Base-by-base conservation (phyloP, 2,329 filamentous ascomycete genomes). In the Orbilia oligospora region DNA sequence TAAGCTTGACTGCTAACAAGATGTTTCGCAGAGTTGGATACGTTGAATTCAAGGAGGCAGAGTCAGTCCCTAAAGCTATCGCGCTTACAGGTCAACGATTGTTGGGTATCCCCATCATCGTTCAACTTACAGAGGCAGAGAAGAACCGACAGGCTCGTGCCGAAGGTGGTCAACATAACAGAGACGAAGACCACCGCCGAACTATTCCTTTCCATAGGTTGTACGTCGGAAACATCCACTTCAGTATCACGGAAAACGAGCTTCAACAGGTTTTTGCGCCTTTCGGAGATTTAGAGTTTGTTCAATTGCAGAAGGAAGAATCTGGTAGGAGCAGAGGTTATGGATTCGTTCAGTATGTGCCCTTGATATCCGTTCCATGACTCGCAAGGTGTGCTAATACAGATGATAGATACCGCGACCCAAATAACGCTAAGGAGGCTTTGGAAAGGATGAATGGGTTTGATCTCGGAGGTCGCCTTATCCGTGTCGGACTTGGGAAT, bases 381-480 rank as follows among this genome's bases (percentile, higher is more conserved):
- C 5, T 16, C 6, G 1, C n/a, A 24, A 5, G 3, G 36, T 30
- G 3, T 33, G 46, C 61, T 71, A 65, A 79, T 61, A 88, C 83
- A 51, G 20, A 58, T n/a, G 8, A 2, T 80, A 97, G 94, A 84
- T 97, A 97, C 86, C 91, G 92, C 83, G 93, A 98, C 83, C 94
- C 95, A 76, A 90, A 90, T 81, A 91, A 97, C 85, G 96, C 96
- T 83, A 93, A 95, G 84, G 93, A 97, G 85, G 97, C 96, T 80
- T 88, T 99, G 81, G 94, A 97, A 85, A 97, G 97, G 86, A 97
- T 99, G 95, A 99, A 99, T 86, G 94, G 95, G 81, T 99, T 98
- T 87, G 96, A 98, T 86, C 91, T 99, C 82, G 96, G 96, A 83
- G 94, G 94, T 86, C 94, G 96, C 84, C 94, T 94, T 81, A 98